Base-by-base conservation (phyloP, 768 basidiomycete genomes). In the Suillus variegatus region DNA sequence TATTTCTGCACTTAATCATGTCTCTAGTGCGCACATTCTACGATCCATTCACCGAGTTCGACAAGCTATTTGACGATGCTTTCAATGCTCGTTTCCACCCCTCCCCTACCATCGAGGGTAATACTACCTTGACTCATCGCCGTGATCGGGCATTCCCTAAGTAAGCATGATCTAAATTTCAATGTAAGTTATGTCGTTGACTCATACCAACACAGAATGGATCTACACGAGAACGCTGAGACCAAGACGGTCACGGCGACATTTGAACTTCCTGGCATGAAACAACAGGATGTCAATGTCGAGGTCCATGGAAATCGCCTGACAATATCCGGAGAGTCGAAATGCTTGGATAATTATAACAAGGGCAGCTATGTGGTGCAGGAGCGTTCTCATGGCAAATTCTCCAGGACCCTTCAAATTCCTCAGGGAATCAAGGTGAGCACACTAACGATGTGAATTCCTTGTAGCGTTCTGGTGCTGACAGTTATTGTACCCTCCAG, bases 221-320 rank as follows among this genome's bases (percentile, higher is more conserved):
- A 87, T 66, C 73, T 87, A 14, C 84, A 84, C 68, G 85, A 87
- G 69, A 77, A 87, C 65, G 49, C 68, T 0, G 78, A 82, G 32
- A 75, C 73, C 32, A 85, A 85, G 69, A 70, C 77, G 36, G 82
- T 88, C 43, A 85, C 84, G 1, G 86, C 86, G 54, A 46, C 44
- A 46, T 20, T 46, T 18, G 44, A 46, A n/a, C 44, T 46, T 46
- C 44, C 44, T 3, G 44, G 20, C 18, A 20, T 46, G 9, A n/a
- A 46, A 12, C 46, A n/a, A 47, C n/a, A 47, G n/a, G 46, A 47
- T 47, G 46, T n/a, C 46, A 47, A 47, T 12, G 12, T 47, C n/a
- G 46, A 12, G 5, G 46, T n/a, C 12, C 46, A 47, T 5, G n/a
- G 46, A 12, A 47, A 47, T 4, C 46, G n/a, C n/a, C 46, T 47